Evolutionary conservation across 169 alveolate species (phyloP), one percentile per base, ranked within the genome.

Genomic region (Neospora caninum): DNA sequence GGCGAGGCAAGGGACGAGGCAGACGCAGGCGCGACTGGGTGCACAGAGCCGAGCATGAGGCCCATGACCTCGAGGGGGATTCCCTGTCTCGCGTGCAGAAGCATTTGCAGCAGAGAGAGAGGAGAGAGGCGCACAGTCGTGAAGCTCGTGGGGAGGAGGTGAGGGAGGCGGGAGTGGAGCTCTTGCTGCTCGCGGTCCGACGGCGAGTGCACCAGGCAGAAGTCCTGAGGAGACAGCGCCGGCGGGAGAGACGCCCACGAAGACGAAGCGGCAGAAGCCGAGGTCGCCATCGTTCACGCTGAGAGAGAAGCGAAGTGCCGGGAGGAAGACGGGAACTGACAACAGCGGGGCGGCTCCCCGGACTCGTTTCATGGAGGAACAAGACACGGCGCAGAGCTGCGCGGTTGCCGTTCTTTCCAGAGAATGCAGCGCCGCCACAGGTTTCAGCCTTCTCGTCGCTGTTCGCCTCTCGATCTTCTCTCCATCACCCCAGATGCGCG

Each of bases 51-150:
- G 91, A 97, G 98, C 98, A 98, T 97, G n/a, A 98, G 95, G 38
- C 99, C 99, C 99, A 98, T 98, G 67, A 98, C 98, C 80, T 98
- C 99, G 64, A 97, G 93, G 41, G 95, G 95, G 7, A 98, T 99
- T 42, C 98, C 99, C 83, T 96, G 82, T 91, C 96, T 95, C 42
- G 99, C 98, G 93, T 98, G 99, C 96, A 96, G 97, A 80, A 98
- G 97, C 97, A 98, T 97, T 94, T 98, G 97, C 45, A 97, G 95
- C 64, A 97, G 96, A 7, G 99, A 98, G 73, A 97, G 95, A 10
- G 98, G 96, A 16, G 98, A 96, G 18, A 97, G 96, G 94, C 96
- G 95, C 83, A 97, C 98, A 22, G 87, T 67, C 54, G 91, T 45
- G 54, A 93, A 88, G 29, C 58, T 20, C 91, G 58, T 83, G 42